Percentiles rank a stretch among this genome's conserved stretches.
Evolutionary conservation across 73 alveolate species (phyloP).

Genomic region (Paramecium tetraurelia): DNA sequence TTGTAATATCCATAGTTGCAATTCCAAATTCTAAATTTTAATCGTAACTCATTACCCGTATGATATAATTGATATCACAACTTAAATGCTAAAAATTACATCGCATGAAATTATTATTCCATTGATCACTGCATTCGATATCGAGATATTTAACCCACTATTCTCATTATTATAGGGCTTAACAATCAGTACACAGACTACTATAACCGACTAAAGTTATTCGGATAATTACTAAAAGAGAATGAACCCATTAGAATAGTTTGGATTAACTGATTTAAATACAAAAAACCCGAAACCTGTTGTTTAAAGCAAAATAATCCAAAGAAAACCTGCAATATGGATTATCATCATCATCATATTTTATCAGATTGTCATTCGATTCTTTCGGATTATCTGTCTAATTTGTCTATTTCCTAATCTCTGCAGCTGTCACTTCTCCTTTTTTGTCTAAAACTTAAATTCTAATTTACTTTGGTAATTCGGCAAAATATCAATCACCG

Average conservation of each 20-base stretch:
- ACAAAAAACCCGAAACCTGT: background rate
- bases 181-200: background rate
- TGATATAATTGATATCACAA: background rate
- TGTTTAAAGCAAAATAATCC: background rate
- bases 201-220: background rate
- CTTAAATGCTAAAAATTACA: background rate
- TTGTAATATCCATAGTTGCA: background rate
- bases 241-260: background rate
- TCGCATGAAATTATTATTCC: background rate
- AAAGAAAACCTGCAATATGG: background rate
- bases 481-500: background rate
- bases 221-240: background rate
- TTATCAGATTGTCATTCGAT: background rate
- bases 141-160: background rate
- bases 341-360: background rate
- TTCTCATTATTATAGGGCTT: background rate
- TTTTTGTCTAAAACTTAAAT: background rate
- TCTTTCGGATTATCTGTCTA: background rate
- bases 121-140: background rate
- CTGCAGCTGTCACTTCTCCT: background rate
- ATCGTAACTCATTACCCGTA: background rate
- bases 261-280: background rate
- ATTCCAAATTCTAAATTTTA: conserved; percentile 8
- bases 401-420: background rate
- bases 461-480: background rate